Evolutionary conservation across 2,329 filamentous ascomycete species (phyloP), one percentile per base, ranked within the genome.

Genomic region (Arthrobotrys conoides): DNA sequence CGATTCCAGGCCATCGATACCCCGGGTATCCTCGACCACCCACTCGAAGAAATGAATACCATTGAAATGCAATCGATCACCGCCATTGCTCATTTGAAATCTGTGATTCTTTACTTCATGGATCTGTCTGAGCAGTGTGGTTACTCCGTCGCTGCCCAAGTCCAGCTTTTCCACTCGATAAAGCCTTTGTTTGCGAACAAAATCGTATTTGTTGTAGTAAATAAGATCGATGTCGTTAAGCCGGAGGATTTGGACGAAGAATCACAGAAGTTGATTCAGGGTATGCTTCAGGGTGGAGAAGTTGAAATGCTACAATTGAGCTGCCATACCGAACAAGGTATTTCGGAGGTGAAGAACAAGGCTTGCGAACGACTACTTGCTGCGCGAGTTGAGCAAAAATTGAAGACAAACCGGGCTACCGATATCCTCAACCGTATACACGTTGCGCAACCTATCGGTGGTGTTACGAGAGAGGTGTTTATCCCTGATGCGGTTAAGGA

Each of bases 1-100:
- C 89, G 93, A 80, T 94, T 94, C 86, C 92, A 94, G 86, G 94
- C 94, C 30, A 97, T 99, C 82, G 96, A 99, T 86, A 99, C 96
- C 10, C 95, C 95, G n/a, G 96, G 96, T 88, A 97, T 99, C 82
- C 87, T 99, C 79, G 96, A 99, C 83, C 96, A 99, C 84, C 94
- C 95, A 41, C 90, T 99, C 8, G 96, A 98, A 86, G 96, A 98
- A 87, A 99, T 98, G 96, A 97, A 97, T 87, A 98, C 96, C 2
- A 99, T 99, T 84, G 96, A 99, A 86, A 98, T 98, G 93, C 96
- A 98, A 87, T 92, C 92, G 80, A 97, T 99, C 82, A 98, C 95
- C 18, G 96, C 96, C 10, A 97, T 99, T 86, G 96, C 96, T 65
- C 96, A 99, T 87, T 88, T 99, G 84, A 90, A 95, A 82, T 96